phyloP scores from a whole-genome alignment of 352 stramenopile species.

The Globisporangium orthogonon region DNA sequence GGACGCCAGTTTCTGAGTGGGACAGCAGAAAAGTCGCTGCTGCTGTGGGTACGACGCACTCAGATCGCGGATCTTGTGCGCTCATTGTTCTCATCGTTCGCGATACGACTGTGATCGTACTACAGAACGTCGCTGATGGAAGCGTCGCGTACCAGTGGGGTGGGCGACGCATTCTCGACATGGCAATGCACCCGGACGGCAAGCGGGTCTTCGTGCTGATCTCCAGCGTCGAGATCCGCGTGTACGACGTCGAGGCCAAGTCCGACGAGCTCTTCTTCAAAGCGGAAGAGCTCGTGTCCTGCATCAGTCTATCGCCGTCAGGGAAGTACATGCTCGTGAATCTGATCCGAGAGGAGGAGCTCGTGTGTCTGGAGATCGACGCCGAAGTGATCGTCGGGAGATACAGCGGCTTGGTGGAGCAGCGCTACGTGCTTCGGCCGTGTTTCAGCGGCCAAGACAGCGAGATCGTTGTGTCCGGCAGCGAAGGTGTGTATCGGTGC shows the following conservation, averaged over 20 bases:
- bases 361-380: slow-evolving; percentile 43
- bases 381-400: slow-evolving; percentile 35
- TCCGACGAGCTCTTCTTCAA: slow-evolving; percentile 54
- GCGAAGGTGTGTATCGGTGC: slow-evolving; percentile 44
- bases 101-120: background rate
- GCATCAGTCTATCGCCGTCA: slow-evolving; percentile 35
- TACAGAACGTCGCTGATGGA: slow-evolving; percentile 40
- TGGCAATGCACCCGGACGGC: slow-evolving; percentile 47
- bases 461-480: slow-evolving; percentile 54
- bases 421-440: slow-evolving; percentile 57
- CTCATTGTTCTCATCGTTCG: background rate
- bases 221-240: slow-evolving; percentile 44
- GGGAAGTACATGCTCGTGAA: slow-evolving; percentile 55
- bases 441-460: slow-evolving; percentile 48
- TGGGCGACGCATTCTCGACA: slow-evolving; percentile 50
- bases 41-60: slow-evolving; percentile 55
- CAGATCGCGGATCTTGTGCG: background rate
- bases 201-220: slow-evolving; percentile 53
- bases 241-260: slow-evolving; percentile 54
- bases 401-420: slow-evolving; percentile 47
- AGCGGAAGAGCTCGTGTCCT: slow-evolving; percentile 46
- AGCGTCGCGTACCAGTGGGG: slow-evolving; percentile 65
- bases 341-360: slow-evolving; percentile 52
- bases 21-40: slow-evolving; percentile 64
- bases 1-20: slow-evolving; percentile 61